Conservation (phyloP, 345 rosid species). For the Linum usitatissimum region DNA sequence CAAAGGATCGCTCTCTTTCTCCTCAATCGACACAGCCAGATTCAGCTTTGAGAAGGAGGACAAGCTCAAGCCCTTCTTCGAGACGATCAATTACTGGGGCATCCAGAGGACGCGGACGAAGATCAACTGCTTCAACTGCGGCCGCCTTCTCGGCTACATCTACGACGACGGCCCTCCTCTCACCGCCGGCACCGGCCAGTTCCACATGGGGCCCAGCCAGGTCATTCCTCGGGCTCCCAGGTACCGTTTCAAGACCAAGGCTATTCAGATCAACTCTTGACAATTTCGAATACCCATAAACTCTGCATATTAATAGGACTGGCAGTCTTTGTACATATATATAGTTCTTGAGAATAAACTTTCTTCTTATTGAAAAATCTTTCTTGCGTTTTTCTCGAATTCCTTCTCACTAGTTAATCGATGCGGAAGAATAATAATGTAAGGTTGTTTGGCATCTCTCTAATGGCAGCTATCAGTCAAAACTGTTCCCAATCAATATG, state of each 20-base stretch:
- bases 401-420: not conserved
- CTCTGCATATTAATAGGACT: too few species aligned
- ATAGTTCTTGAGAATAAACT: not conserved
- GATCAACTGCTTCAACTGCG: conserved; percentile 59
- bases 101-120: conserved; percentile 62
- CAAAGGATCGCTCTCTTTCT: conserved; percentile 68
- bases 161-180: conserved; percentile 87
- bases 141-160: conserved; percentile 42
- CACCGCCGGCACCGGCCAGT: conserved; percentile 53
- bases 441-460: too few species aligned
- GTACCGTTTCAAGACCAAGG: conserved; percentile 63
- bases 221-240: conserved; percentile 69
- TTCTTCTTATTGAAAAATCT: too few species aligned
- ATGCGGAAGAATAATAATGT: not conserved
- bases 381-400: not conserved
- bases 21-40: conserved; percentile 51
- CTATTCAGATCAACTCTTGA: conserved; percentile 39
- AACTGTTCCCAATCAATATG: not conserved
- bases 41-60: conserved; percentile 74
- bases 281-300: too few species aligned
- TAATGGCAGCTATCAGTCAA: not conserved
- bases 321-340: not conserved
- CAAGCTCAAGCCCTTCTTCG: conserved; percentile 73
- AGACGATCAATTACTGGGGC: conserved; percentile 82
- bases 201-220: conserved; percentile 77